phyloP scores from a whole-genome alignment of 2,329 filamentous ascomycete species.

The Aspergillus ochraceus region DNA sequence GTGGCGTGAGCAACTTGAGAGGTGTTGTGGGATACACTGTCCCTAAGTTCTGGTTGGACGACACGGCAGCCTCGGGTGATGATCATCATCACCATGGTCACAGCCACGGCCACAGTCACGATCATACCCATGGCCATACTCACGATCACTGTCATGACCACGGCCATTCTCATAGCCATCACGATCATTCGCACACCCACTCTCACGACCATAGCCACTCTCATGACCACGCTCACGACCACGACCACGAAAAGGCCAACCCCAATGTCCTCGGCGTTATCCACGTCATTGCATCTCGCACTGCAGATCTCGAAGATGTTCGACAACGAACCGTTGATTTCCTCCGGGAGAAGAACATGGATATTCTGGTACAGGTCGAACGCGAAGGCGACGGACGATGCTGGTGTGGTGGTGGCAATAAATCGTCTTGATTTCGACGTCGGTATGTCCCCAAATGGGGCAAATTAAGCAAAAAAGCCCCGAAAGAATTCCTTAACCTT shows the following conservation, averaged over 20 bases:
- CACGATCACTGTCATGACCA: slow-evolving; percentile 33
- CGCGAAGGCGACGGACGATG: slow-evolving; percentile 71
- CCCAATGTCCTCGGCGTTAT: slow-evolving; percentile 72
- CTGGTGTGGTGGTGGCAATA: slow-evolving; percentile 59
- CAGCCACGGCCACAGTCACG: slow-evolving; percentile 27
- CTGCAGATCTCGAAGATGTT: slow-evolving; percentile 78
- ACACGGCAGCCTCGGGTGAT: slow-evolving; percentile 50
- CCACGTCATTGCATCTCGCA: slow-evolving; percentile 74
- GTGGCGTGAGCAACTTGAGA: slow-evolving; percentile 76
- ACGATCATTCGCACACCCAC: slow-evolving; percentile 32
- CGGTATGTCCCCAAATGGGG: too few relatives aligned
- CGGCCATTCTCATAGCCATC: slow-evolving; percentile 30
- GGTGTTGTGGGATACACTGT: slow-evolving; percentile 84
- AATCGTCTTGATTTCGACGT: slow-evolving; percentile 16
- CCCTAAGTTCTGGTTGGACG: slow-evolving; percentile 91
- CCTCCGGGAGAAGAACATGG: slow-evolving; percentile 68
- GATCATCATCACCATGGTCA: slow-evolving; percentile 39
- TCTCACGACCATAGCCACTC: slow-evolving; percentile 24
- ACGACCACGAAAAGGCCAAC: slow-evolving; percentile 17
- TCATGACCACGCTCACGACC: slow-evolving; percentile 21
- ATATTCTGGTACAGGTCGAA: slow-evolving; percentile 86
- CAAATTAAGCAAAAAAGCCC: too few relatives aligned
- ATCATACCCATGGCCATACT: slow-evolving; percentile 30
- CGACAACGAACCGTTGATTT: slow-evolving; percentile 73
- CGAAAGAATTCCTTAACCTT: too few relatives aligned